Evolutionary conservation across 371 early-diverging fungal genomes (phyloP).

Genomic region (Lichtheimia corymbifera): DNA sequence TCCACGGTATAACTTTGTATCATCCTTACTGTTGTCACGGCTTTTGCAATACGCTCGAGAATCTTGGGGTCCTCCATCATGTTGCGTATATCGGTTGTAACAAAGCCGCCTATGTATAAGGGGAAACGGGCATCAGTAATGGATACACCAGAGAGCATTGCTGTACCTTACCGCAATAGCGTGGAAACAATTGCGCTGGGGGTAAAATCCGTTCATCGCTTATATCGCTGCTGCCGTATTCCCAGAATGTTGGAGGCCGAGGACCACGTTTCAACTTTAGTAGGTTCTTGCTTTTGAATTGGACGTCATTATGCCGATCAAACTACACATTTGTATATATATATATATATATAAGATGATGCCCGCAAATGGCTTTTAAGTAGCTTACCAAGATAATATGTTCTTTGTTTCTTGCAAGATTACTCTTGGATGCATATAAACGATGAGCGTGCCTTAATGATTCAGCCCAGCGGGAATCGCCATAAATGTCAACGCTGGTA

Average conservation of each 20-base stretch:
- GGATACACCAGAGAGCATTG: not conserved
- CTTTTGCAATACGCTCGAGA: not conserved
- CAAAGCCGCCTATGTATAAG: constrained; percentile 7
- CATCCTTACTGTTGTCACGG: not conserved
- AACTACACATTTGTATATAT: constrained; percentile 8
- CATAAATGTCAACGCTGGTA: constrained; percentile 7
- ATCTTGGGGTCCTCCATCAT: constrained; percentile 8
- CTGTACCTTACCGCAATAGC: constrained; percentile 4
- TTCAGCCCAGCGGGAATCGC: constrained; percentile 8
- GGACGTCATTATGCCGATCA: constrained; percentile 13
- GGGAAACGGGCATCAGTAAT: not conserved
- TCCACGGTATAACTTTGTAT: too few species aligned
- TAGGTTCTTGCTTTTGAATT: constrained; percentile 3
- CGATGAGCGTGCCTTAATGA: constrained; percentile 8
- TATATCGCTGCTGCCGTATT: constrained; percentile 7
- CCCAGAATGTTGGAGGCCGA: constrained; percentile 1
- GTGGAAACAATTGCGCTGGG: constrained; percentile 6
- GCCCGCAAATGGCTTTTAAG: not conserved
- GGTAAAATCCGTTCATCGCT: not conserved
- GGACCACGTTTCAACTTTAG: not conserved
- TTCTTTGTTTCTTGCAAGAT: not conserved
- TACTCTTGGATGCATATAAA: not conserved
- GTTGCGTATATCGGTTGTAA: constrained; percentile 11
- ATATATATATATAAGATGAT: not conserved
- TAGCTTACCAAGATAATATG: constrained; percentile 10